Evolutionary conservation across 768 basidiomycete genomes (phyloP).

Genomic region (Xerocomus potaroensis): DNA sequence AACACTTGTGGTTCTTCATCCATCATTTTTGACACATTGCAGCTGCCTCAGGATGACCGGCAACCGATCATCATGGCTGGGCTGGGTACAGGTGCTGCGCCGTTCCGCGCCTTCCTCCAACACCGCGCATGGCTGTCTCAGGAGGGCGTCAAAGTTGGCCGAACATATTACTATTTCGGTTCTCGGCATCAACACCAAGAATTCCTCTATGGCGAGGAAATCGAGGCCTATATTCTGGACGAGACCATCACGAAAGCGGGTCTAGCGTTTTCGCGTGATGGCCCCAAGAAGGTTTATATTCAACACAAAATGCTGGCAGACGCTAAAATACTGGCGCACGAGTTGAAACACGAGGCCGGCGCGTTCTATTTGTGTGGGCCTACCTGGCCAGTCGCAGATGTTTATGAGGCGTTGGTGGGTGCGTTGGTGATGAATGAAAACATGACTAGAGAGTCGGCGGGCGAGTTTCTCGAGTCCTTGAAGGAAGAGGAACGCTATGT

Average conservation of each 20-base stretch:
- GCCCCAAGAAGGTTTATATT: constrained; percentile 91
- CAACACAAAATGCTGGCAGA: constrained; percentile 98
- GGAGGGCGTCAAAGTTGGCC: constrained; percentile 79
- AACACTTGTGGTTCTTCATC: neutral
- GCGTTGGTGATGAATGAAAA: constrained; percentile 73
- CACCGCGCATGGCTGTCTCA: constrained; percentile 80
- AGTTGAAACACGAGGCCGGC: constrained; percentile 69
- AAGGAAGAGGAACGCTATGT: constrained; percentile 99
- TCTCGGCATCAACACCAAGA: constrained; percentile 94
- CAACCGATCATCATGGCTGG: constrained; percentile 99
- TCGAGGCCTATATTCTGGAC: constrained; percentile 88
- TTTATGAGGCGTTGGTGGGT: constrained; percentile 86
- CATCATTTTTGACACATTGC: constrained; percentile 10
- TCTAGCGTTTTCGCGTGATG: constrained; percentile 95
- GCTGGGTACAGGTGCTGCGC: constrained; percentile 96
- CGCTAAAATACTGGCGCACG: constrained; percentile 65
- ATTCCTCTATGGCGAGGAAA: constrained; percentile 95
- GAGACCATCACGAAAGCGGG: constrained; percentile 86
- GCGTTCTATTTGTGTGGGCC: constrained; percentile 97
- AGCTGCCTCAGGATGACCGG: constrained; percentile 78
- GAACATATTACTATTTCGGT: constrained; percentile 97
- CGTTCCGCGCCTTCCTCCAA: constrained; percentile 99
- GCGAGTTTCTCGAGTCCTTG: constrained; percentile 77
- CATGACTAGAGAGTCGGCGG: constrained; percentile 60
- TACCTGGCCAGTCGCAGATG: constrained; percentile 99